These are phyloP conservation scores for Oxytropis ochrocephala DNA, from an alignment of 306 rosid species.

Conservation along the genomic window DNA sequence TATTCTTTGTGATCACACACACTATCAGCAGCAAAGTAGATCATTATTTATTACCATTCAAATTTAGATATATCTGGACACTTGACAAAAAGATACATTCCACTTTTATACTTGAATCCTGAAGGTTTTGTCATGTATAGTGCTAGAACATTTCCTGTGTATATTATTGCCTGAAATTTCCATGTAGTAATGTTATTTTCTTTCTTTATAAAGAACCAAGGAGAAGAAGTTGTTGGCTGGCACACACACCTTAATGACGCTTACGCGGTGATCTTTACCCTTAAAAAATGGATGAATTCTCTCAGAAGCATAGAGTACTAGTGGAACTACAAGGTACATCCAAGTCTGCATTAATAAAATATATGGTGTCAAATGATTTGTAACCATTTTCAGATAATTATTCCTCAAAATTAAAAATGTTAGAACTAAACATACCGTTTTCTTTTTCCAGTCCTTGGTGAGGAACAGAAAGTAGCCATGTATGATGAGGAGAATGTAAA, in stretches of 20 bases:
- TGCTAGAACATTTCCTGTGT: constrained; percentile 84
- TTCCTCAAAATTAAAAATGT: background rate
- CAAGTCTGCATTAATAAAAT: constrained; percentile 61
- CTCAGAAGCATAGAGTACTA: constrained; percentile 56
- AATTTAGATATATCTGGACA: constrained; percentile 77
- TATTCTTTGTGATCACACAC: background rate
- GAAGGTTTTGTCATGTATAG: constrained; percentile 69
- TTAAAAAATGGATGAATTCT: constrained; percentile 36
- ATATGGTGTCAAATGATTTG: background rate
- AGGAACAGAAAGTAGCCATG: constrained; percentile 74
- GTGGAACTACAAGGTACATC: constrained; percentile 74
- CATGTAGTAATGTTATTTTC: constrained; percentile 14
- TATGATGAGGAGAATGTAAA: constrained; percentile 46
- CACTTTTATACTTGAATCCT: constrained; percentile 76
- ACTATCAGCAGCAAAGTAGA: background rate
- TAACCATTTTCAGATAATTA: background rate
- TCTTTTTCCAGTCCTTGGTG: constrained; percentile 45
- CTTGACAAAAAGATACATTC: constrained; percentile 86
- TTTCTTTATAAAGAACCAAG: background rate
- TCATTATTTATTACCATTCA: constrained; percentile 60
- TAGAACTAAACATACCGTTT: constrained; percentile 50
- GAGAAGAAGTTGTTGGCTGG: background rate
- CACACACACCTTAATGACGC: constrained; percentile 59
- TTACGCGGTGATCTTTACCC: constrained; percentile 50
- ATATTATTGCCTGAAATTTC: constrained; percentile 64